Evolutionary conservation across 257 asterid genomes (phyloP), one percentile per base, ranked within the genome.

Genomic region (Lycium barbarum): DNA sequence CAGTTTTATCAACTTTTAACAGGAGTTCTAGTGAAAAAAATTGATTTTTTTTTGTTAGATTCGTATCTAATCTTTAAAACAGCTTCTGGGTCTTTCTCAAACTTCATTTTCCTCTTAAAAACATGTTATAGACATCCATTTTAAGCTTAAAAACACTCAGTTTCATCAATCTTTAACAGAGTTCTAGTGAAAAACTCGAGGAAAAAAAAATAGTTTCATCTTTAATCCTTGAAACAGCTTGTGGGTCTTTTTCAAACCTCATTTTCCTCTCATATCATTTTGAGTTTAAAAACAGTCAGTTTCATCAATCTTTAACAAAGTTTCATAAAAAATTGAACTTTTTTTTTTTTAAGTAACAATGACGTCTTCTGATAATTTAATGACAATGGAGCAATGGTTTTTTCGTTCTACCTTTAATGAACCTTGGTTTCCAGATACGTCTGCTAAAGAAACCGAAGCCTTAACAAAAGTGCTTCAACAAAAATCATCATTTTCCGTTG

Each of bases 291-390:
- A 73, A 12, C n/a, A 22, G 0, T 20, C 57, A 2, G 1, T 73
- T 73, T 47, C 40, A 4, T 73, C 47, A 0, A 73, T 20, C 12
- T 12, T 51, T 7, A 72, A 26, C 1, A 6, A 26, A 26, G 33
- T 26, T 26, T 26, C 33, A 26, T 26, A 26, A 51, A 43, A 73
- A 6, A 17, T 13, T 13, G 45, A 40, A 40, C 6, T 6, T 26
- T 26, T 40, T 6, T 40, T 6, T 40, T 40, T 40, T 40, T 4
- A 5, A 55, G 18, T 15, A 9, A 81, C 80, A 86, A 92, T 94
- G 97, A 94, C 95, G 17, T 94, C 90, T 68, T 91, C 91, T 3
- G 91, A 95, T 73, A 90, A 95, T 72, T 80, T 91, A 80, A 65
- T 90, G 87, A 43, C 92, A 47, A 84, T 91, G 93, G 97, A 91